Base-by-base conservation (phyloP, 208 protist genomes). In the Porcisia hertigi region DNA sequence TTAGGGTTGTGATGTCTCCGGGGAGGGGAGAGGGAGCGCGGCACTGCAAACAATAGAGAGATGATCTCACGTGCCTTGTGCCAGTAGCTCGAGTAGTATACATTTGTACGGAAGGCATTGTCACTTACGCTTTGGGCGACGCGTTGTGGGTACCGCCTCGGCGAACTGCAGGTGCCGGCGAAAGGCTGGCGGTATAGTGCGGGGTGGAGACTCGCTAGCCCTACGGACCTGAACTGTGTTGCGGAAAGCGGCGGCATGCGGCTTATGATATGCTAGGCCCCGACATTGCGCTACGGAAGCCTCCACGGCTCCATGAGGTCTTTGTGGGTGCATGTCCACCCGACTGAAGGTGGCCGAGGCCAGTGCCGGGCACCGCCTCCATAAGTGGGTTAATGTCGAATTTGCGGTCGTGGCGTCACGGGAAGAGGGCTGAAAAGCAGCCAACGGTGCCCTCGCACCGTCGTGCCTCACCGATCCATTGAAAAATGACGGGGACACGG, bases 101-200 rank as follows among this genome's bases (percentile, higher is more conserved):
- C 69, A 80, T 75, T 9, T 1, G 54, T 34, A 39, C 70, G 39
- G 43, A 25, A 11, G 54, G 55, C 34, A 6, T 49, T n/a, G 7
- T 82, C 69, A 88, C 62, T 83, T 81, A 18, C 81, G 85, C 59
- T 88, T 88, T 20, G 85, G 85, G 36, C 85, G 77, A 7, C 82
- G 80, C 6, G 85, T 86, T 18, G 73, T 69, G 20, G 85, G 78
- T 23, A 72, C 73, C 14, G 52, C 71, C 39, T 82, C 81, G 5
- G 76, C 12, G 57, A 63, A 71, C 25, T 64, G 63, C 49, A 76
- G 62, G n/a, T 80, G 72, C 39, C 73, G 85, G 11, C 75, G 81
- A 57, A 88, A 86, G 7, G 85, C 72, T 14, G 71, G 64, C 1
- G 81, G 81, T 18, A 82, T 14, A 2, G 73, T 82, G n/a, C 78